Evolutionary conservation across 768 basidiomycete species (phyloP), one percentile per base, ranked within the genome.

Genomic region (Lepiota venenata): DNA sequence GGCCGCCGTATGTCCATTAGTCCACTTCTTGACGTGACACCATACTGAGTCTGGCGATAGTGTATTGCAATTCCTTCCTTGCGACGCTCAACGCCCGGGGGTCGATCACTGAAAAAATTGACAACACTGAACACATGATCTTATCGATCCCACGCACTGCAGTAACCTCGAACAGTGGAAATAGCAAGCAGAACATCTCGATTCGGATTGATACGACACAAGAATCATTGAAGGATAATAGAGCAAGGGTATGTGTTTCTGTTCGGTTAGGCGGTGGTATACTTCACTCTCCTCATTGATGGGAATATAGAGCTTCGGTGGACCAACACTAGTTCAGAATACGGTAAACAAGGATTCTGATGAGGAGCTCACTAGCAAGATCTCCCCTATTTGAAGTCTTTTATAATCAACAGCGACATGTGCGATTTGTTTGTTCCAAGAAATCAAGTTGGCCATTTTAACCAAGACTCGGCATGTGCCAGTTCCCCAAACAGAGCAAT

Each of bases 31-130:
- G 37, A 22, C 29, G 11, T 29, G 22, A 15, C 2, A 41, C 49
- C 5, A 25, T 25, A 48, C 27, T 43, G 29, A 37, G 14, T 44
- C 16, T 22, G 16, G 4, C 50, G 25, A 35, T 49, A 77, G 75
- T 81, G 14, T 82, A 81, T 59, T 73, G 74, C 48, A 82, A 81
- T 60, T 75, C 78, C 3, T 73, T 82, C 43, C 67, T 82, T 12
- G 78, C 78, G 1, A 80, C 80, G 2, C 65, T 82, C 25, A 82
- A 82, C 53, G 75, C 76, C 4, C 72, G 79, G 3, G 66, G 69
- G 48, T 64, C 61, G 27, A 65, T 80, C 47, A 64, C 69, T 1
- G 61, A 64, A 49, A 56, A 63, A 37, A 55, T 65, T 35, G 65
- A 70, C 43, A 64, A 68, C 20, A 50, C 61, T 35, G 62, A 67